Conservation (phyloP, 2,329 filamentous ascomycete species). For the Claviceps spartinae region DNA sequence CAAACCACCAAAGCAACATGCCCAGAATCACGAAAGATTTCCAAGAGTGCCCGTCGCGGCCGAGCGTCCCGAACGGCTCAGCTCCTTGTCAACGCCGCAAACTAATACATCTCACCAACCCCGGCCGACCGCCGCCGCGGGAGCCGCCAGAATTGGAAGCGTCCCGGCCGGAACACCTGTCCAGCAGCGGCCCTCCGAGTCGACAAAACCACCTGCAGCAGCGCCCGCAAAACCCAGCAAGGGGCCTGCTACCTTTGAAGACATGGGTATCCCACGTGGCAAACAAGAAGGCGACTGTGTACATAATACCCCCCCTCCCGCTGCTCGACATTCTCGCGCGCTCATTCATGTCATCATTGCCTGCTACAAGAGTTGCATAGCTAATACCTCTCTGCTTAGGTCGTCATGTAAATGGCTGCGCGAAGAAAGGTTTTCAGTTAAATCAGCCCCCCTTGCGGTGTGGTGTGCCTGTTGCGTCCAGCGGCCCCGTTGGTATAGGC, state of each 20-base stretch:
- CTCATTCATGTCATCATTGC: not conserved
- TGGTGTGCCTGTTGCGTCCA: too few species aligned
- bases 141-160: constrained; percentile 21
- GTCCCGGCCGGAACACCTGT: constrained; percentile 21
- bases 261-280: constrained; percentile 84
- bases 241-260: constrained; percentile 91
- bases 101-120: constrained; percentile 5
- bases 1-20: constrained; percentile 15
- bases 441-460: too few species aligned
- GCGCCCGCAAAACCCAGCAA: constrained; percentile 36
- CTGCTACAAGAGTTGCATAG: not conserved
- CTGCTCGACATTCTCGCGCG: too few species aligned
- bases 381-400: not conserved
- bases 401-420: not conserved
- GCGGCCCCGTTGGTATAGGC: too few species aligned
- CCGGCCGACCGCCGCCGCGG: constrained; percentile 10
- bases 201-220: constrained; percentile 11
- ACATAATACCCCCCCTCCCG: constrained; percentile 23
- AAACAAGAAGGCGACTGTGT: constrained; percentile 89
- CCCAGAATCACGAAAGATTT: constrained; percentile 16
- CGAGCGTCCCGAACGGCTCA: constrained; percentile 19
- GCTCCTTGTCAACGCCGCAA: constrained; percentile 17
- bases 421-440: too few species aligned
- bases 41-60: constrained; percentile 18
- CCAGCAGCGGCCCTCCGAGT: constrained; percentile 5